Conservation (phyloP, 1,284 basidiomycete genomes). For the Porogramme epimiltina region DNA sequence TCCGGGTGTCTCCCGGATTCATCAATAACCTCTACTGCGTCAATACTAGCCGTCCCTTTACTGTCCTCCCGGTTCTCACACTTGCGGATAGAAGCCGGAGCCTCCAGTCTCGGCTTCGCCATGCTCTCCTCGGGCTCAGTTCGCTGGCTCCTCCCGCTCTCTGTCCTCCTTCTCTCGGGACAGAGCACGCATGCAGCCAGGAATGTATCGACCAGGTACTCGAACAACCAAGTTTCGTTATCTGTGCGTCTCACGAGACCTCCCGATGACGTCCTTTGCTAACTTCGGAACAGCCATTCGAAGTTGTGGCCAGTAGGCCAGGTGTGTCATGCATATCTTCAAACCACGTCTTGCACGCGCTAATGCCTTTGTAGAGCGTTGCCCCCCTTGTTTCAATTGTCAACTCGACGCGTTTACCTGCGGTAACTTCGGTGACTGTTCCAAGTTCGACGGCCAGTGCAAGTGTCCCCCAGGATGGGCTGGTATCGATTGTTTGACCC, state of each 20-base stretch:
- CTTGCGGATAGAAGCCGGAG: conserved; percentile 11
- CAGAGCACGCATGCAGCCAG: conserved; percentile 5
- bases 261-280: not conserved
- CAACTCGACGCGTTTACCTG: conserved; percentile 81
- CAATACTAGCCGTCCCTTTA: conserved; percentile 1
- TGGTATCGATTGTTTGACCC: conserved; percentile 85
- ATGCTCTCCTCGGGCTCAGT: conserved; percentile 15
- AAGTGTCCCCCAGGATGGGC: conserved; percentile 91
- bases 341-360: not conserved
- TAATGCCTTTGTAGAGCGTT: conserved; percentile 40
- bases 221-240: conserved; percentile 12
- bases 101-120: conserved; percentile 1
- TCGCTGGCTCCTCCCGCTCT: conserved; percentile 15
- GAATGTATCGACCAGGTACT: conserved; percentile 10
- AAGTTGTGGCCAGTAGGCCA: conserved; percentile 22
- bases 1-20: not conserved
- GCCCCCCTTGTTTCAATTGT: conserved; percentile 86
- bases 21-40: conserved; percentile 1
- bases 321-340: conserved; percentile 8
- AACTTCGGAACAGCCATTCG: conserved; percentile 14
- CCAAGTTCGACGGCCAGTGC: conserved; percentile 88
- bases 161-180: conserved; percentile 8
- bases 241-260: conserved; percentile 11
- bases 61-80: conserved; percentile 8
- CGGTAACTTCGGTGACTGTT: conserved; percentile 85